These are phyloP conservation scores for Hemisphaericaspora lyxosophila DNA, from an alignment of 1,139 yeast species.

Conservation along the genomic window DNA sequence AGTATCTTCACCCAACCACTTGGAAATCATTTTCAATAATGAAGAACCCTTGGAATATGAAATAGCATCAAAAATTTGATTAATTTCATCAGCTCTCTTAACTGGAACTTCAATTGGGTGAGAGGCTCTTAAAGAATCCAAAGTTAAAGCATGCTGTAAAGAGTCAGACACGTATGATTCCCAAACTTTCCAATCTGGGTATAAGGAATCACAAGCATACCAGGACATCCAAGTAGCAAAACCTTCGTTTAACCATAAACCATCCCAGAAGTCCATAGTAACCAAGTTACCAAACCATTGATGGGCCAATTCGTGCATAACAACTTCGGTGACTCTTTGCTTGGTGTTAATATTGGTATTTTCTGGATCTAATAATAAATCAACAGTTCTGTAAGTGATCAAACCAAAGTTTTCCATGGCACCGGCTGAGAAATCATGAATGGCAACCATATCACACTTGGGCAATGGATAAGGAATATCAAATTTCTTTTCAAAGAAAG, in stretches of 20 bases:
- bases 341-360: conserved; percentile 45
- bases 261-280: conserved; percentile 68
- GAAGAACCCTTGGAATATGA: conserved; percentile 86
- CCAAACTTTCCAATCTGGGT: conserved; percentile 61
- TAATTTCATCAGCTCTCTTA: conserved; percentile 53
- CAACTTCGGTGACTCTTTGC: conserved; percentile 58
- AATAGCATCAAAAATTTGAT: conserved; percentile 57
- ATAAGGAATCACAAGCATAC: conserved; percentile 50
- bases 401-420: conserved; percentile 68
- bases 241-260: conserved; percentile 62
- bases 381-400: conserved; percentile 55
- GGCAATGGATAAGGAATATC: conserved; percentile 62
- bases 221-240: conserved; percentile 63
- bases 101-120: conserved; percentile 63
- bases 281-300: conserved; percentile 67
- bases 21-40: conserved; percentile 69
- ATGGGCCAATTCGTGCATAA: conserved; percentile 63
- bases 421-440: conserved; percentile 58
- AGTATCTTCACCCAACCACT: conserved; percentile 67
- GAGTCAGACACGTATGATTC: conserved; percentile 52
- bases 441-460: conserved; percentile 56
- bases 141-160: conserved; percentile 50
- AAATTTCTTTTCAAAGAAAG: conserved; percentile 50
- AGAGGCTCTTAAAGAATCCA: conserved; percentile 54
- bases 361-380: conserved; percentile 48